Percentiles rank a stretch among this genome's conserved stretches.
phyloP scores from a whole-genome alignment of 2,329 filamentous ascomycete genomes.

The Aspergillus aculeatus region DNA sequence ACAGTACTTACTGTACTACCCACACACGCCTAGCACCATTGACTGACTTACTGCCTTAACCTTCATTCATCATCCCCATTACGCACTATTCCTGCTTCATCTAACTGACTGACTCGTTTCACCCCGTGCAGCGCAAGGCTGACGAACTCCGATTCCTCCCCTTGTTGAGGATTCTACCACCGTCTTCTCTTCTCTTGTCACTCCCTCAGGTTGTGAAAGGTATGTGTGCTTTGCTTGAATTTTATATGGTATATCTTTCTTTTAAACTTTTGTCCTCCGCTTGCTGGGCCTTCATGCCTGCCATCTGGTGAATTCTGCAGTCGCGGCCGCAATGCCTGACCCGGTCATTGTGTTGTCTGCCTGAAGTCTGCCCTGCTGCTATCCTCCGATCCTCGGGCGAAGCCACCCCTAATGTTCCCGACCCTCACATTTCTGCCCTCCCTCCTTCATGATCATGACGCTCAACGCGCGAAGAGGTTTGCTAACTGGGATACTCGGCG shows the following conservation, averaged over 20 bases:
- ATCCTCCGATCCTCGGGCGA: background rate
- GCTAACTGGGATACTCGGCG: slow-evolving; percentile 18
- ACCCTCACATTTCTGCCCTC: background rate
- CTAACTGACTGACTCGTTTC: slow-evolving; percentile 18
- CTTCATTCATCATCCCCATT: background rate
- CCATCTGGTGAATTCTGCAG: background rate
- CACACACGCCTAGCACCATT: background rate
- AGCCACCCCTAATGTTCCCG: slow-evolving; percentile 8
- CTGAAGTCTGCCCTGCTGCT: background rate
- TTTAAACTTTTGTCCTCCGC: background rate
- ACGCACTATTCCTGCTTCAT: slow-evolving; percentile 6
- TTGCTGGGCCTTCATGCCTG: background rate
- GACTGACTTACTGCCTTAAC: background rate
- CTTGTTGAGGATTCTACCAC: slow-evolving; percentile 16
- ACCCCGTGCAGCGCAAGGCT: slow-evolving; percentile 17
- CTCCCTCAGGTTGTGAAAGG: slow-evolving; percentile 34
- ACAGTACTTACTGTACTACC: background rate
- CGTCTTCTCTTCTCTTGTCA: slow-evolving; percentile 27
- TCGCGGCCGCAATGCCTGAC: slow-evolving; percentile 1
- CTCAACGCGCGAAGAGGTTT: slow-evolving; percentile 5
- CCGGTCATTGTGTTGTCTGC: background rate
- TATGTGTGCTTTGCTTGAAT: slow-evolving; percentile 19
- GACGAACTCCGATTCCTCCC: slow-evolving; percentile 15
- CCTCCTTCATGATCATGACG: background rate
- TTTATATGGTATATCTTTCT: background rate